phyloP scores from a whole-genome alignment of 1,139 yeast species.

The Taphrina flavorubra region DNA sequence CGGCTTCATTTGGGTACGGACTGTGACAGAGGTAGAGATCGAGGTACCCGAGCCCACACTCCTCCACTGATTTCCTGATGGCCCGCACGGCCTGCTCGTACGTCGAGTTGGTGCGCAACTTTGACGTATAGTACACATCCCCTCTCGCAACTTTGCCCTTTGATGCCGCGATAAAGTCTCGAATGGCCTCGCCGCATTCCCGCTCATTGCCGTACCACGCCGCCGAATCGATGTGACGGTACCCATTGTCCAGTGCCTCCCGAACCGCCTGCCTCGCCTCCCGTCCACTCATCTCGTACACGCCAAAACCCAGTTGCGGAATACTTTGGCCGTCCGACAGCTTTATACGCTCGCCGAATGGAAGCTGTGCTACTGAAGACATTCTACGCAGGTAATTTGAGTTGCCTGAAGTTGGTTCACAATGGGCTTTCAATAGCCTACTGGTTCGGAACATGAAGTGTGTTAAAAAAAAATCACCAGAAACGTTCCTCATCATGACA shows the following conservation, averaged over 20 bases:
- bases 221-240: constrained; percentile 58
- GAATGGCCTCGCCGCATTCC: constrained; percentile 61
- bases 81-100: constrained; percentile 64
- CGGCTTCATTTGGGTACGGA: constrained; percentile 50
- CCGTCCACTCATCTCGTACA: constrained; percentile 46
- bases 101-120: constrained; percentile 53
- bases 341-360: constrained; percentile 43
- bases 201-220: constrained; percentile 60
- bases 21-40: constrained; percentile 56
- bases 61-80: constrained; percentile 58
- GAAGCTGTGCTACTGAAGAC: constrained; percentile 9
- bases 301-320: constrained; percentile 64
- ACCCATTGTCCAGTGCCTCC: constrained; percentile 48
- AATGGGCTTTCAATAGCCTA: background rate
- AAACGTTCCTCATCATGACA: background rate
- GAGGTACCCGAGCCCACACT: constrained; percentile 60
- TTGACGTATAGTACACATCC: constrained; percentile 75
- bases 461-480: background rate
- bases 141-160: constrained; percentile 54
- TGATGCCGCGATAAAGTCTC: constrained; percentile 60
- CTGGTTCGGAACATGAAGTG: background rate
- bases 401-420: background rate
- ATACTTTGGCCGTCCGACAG: constrained; percentile 57
- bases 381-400: background rate
- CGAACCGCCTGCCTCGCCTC: constrained; percentile 42